Percentiles rank a stretch among this genome's conserved stretches.
phyloP scores from a whole-genome alignment of 192 early-diverging fungal species.

The Cladochytrium replicatum region DNA sequence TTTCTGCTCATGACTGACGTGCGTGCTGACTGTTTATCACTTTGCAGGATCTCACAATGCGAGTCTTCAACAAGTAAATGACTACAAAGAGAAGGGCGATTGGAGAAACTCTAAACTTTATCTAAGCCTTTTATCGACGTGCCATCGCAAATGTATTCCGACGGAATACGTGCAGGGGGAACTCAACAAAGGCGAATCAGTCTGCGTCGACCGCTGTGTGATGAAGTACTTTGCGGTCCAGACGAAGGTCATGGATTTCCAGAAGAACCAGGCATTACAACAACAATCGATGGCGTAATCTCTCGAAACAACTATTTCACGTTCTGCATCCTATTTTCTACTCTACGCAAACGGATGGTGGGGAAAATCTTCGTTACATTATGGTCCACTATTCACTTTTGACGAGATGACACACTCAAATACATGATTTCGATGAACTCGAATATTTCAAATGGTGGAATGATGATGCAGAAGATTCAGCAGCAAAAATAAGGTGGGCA shows the following conservation, averaged over 20 bases:
- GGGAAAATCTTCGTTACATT: no score
- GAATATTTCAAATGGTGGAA: no score
- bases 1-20: background rate
- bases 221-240: conserved; percentile 80
- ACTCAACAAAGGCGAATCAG: conserved; percentile 83
- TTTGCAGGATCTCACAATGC: conserved; percentile 23
- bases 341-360: no score
- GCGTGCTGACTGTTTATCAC: background rate
- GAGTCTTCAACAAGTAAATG: conserved; percentile 24
- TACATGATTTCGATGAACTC: no score
- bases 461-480: no score
- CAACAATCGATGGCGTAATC: no score
- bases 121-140: conserved; percentile 59
- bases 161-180: conserved; percentile 67
- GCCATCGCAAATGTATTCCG: conserved; percentile 79
- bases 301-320: no score
- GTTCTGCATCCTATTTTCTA: no score
- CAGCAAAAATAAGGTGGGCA: no score
- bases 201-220: conserved; percentile 83
- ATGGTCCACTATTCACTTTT: no score
- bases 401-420: no score
- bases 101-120: background rate
- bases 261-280: no score
- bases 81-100: background rate
- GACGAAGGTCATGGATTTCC: conserved; percentile 58